Conservation (phyloP, 495 filamentous ascomycete genomes). For the Tuber brumale region DNA sequence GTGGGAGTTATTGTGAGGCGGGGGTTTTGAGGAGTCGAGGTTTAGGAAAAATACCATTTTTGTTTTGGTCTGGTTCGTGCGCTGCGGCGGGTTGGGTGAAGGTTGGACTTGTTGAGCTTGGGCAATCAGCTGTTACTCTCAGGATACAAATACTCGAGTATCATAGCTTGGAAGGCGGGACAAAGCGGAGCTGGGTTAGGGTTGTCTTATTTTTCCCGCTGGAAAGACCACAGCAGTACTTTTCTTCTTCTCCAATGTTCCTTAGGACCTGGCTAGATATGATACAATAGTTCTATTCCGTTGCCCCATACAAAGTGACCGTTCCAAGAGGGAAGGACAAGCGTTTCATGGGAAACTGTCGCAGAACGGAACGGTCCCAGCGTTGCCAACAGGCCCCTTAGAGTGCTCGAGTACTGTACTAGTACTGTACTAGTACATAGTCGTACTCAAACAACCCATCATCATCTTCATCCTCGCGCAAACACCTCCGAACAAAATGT, state of each 20-base stretch:
- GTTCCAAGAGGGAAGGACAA: too few relatives aligned
- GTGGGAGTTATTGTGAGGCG: neutral
- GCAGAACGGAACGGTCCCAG: too few relatives aligned
- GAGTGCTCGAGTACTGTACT: too few relatives aligned
- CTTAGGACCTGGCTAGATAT: too few relatives aligned
- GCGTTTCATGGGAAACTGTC: too few relatives aligned
- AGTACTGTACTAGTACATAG: neutral
- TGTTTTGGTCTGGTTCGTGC: neutral
- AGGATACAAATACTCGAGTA: neutral
- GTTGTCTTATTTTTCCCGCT: neutral
- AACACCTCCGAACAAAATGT: neutral
- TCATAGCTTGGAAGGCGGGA: neutral
- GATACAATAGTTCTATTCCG: too few relatives aligned
- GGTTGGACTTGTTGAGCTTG: neutral
- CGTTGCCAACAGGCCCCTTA: too few relatives aligned
- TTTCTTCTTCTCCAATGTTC: too few relatives aligned
- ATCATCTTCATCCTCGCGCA: neutral
- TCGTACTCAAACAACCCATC: neutral
- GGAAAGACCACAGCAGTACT: neutral
- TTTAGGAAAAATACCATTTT: slow-evolving; percentile 32
- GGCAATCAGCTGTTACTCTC: neutral
- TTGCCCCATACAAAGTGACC: too few relatives aligned
- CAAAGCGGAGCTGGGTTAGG: slow-evolving; percentile 23
- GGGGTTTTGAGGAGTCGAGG: slow-evolving; percentile 9
- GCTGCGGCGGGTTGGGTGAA: neutral